Conservation (phyloP, 495 filamentous ascomycete genomes). For the Hypoxylon intermedium region DNA sequence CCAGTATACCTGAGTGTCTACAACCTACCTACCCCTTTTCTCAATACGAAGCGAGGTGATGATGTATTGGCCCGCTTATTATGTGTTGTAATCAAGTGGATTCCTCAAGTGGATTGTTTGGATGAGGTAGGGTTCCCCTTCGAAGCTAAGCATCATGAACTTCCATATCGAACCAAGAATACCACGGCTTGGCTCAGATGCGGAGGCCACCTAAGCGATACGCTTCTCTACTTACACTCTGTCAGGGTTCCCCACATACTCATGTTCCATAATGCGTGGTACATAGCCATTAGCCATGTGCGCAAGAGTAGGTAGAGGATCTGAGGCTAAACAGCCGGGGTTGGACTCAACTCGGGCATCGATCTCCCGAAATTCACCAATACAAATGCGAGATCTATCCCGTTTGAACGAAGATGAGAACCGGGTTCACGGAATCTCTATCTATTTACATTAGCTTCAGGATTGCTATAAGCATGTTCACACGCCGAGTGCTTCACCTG, state of each 20-base stretch:
- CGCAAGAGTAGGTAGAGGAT: background rate
- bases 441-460: constrained; percentile 7
- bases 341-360: constrained; percentile 23
- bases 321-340: constrained; percentile 28
- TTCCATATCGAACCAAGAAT: background rate
- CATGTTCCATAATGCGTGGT: background rate
- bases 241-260: constrained; percentile 25
- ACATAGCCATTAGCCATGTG: constrained; percentile 14
- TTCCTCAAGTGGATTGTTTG: no score
- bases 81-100: no score
- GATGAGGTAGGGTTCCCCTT: background rate
- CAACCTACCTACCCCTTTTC: no score
- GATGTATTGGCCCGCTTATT: background rate
- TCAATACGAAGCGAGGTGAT: no score
- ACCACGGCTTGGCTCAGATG: background rate
- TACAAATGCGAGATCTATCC: constrained; percentile 30
- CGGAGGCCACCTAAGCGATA: background rate
- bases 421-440: constrained; percentile 14
- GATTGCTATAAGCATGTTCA: constrained; percentile 22
- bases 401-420: background rate
- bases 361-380: constrained; percentile 26
- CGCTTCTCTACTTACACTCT: background rate
- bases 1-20: no score
- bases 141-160: background rate
- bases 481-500: constrained; percentile 20